These are phyloP conservation scores for Euphorbia celastroides DNA, from an alignment of 441 rosid species.

Conservation along the genomic window DNA sequence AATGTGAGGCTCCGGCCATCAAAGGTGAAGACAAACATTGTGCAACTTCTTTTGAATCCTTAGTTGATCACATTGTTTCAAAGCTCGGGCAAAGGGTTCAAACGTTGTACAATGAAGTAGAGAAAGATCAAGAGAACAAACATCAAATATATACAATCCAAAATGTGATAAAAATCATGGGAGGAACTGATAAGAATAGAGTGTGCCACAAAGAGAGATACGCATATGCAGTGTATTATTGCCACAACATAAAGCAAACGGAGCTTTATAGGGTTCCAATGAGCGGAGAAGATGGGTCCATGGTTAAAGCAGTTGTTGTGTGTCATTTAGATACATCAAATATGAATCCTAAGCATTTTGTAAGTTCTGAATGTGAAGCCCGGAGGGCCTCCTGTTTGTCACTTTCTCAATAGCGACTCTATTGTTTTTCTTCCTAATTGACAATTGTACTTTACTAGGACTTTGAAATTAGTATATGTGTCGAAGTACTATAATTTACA, in stretches of 20 bases:
- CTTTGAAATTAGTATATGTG: too few species aligned
- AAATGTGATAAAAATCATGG: neutral
- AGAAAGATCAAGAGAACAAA: neutral
- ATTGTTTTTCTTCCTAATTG: slow-evolving; percentile 7
- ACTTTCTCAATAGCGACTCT: slow-evolving; percentile 1
- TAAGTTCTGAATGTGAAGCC: slow-evolving; percentile 5
- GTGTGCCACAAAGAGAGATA: slow-evolving; percentile 8
- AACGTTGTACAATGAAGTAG: neutral
- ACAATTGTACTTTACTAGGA: too few species aligned
- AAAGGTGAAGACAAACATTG: slow-evolving; percentile 2
- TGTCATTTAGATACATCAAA: slow-evolving; percentile 8
- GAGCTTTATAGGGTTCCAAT: slow-evolving; percentile 3
- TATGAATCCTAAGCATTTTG: slow-evolving; percentile 6
- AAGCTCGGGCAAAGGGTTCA: neutral
- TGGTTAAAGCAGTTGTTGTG: neutral
- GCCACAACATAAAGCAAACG: neutral
- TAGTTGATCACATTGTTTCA: neutral
- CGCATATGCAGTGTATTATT: slow-evolving; percentile 3
- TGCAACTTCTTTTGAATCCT: neutral
- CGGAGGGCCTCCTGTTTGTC: neutral
- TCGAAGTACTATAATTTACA: too few species aligned
- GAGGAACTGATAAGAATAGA: neutral
- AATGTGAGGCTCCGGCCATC: neutral
- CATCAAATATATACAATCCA: neutral
- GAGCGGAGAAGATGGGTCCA: neutral